A percentile compares a stretch with the other conserved stretches of the same genome.
Evolutionary conservation across 495 filamentous ascomycete species (phyloP).

Genomic region (Cryomyces minteri): DNA sequence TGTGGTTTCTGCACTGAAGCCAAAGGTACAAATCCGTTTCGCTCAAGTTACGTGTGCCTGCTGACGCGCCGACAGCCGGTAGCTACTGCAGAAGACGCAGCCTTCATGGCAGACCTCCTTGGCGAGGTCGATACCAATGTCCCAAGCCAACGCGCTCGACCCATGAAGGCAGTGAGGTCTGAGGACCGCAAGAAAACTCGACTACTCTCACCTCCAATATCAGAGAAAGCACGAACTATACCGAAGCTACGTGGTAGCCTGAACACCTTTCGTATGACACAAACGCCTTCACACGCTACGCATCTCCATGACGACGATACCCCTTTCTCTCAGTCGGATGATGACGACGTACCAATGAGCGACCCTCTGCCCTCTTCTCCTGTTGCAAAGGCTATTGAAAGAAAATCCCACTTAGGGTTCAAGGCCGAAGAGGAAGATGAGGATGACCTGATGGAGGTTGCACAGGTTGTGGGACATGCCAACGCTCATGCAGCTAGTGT

Average conservation of each 20-base stretch:
- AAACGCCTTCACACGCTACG: constrained; percentile 21
- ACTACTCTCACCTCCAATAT: constrained; percentile 54
- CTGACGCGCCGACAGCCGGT: constrained; percentile 18
- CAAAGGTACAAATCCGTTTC: constrained; percentile 40
- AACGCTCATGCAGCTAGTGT: constrained; percentile 49
- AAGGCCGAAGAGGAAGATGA: constrained; percentile 47
- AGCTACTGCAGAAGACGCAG: constrained; percentile 65
- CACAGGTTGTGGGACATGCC: constrained; percentile 45
- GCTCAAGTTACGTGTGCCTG: not conserved
- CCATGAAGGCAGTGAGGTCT: constrained; percentile 48
- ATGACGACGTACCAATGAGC: constrained; percentile 62
- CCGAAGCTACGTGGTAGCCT: constrained; percentile 27
- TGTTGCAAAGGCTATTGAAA: constrained; percentile 55
- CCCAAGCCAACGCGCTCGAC: constrained; percentile 32
- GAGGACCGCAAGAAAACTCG: constrained; percentile 61
- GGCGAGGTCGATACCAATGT: constrained; percentile 78
- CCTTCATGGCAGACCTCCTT: constrained; percentile 68
- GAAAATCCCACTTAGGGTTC: constrained; percentile 38
- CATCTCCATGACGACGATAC: constrained; percentile 38
- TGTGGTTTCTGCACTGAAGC: constrained; percentile 45
- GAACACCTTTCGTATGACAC: constrained; percentile 22
- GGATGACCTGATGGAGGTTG: constrained; percentile 74
- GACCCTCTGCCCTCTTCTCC: constrained; percentile 79
- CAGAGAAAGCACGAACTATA: constrained; percentile 20
- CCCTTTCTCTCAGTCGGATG: constrained; percentile 29